Base-by-base conservation (phyloP, 306 rosid genomes). In the Castanea sativa region DNA sequence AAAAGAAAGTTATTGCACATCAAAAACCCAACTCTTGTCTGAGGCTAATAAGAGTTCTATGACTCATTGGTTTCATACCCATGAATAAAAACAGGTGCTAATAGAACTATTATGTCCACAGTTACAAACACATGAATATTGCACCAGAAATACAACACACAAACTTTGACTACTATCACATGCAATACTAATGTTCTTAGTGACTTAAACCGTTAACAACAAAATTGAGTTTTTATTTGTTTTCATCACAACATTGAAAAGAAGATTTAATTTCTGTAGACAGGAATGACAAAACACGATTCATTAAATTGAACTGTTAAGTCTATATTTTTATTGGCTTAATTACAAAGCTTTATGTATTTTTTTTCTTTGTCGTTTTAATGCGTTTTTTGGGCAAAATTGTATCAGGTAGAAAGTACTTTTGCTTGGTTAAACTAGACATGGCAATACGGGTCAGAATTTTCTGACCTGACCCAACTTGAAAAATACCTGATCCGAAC, bases 141-240 rank as follows among this genome's bases (percentile, higher is more conserved):
- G 10, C 55, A 59, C 72, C 52, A 78, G 38, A 49, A 70, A 78
- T 58, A 43, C 20, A 41, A 59, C 13, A 60, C 64, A 79, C 2
- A 23, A 5, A 60, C 53, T 65, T 71, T 9, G 25, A 58, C 52
- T 70, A 41, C 23, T 11, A 27, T 41, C 71, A 30, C 51, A 73
- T 27, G 69, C 69, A 51, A 73, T 43, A 38, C 43, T 29, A 5
- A 30, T 30, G 32, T 29, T 30, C 70, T 64, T 6, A 15, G 45
- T 27, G 45, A 38, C 45, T 38, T 2, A n/a, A 64, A 64, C 21
- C 43, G 2, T 29, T 64, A 35, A 61, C 68, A 25, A 61, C 68
- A 25, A 27, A 23, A 60, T 59, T 25, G 68, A 25, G 35, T 1
- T 23, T 64, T 30, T 64, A 64, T 25, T 59, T 59, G 65, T 59